Conservation (phyloP, 768 basidiomycete species). For the Pleurotus platypus region DNA sequence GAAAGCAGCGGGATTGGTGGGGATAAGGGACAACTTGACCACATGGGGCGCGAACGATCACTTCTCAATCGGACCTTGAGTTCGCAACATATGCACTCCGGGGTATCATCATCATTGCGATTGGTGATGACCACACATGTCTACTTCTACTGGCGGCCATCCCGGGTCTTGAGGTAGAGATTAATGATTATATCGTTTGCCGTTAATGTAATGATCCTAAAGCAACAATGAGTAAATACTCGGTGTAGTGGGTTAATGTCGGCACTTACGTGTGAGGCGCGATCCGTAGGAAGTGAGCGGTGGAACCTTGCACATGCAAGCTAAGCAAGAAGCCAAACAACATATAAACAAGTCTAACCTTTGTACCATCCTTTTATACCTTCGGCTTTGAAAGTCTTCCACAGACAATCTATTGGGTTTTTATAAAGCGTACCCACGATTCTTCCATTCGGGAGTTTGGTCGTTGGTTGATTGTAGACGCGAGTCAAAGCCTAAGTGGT, state of each 20-base stretch:
- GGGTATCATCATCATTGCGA: no score
- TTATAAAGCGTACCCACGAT: conserved; percentile 77
- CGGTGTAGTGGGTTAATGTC: not conserved
- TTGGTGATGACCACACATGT: not conserved
- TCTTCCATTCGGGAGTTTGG: conserved; percentile 64
- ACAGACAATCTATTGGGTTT: conserved; percentile 93
- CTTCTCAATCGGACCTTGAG: no score
- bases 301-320: conserved; percentile 56
- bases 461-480: conserved; percentile 94
- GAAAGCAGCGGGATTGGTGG: no score
- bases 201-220: conserved; percentile 86
- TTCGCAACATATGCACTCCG: no score
- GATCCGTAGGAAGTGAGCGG: conserved; percentile 90
- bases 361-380: conserved; percentile 96
- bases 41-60: no score
- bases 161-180: conserved; percentile 53
- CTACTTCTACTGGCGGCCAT: conserved; percentile 15
- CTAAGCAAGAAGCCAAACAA: not conserved
- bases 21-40: no score
- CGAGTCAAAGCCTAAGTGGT: conserved; percentile 72
- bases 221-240: not conserved
- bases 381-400: conserved; percentile 91
- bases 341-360: conserved; percentile 37
- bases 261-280: conserved; percentile 80
- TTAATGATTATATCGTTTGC: conserved; percentile 77